Base-by-base conservation (phyloP, 345 rosid species). In the Combretum micranthum region DNA sequence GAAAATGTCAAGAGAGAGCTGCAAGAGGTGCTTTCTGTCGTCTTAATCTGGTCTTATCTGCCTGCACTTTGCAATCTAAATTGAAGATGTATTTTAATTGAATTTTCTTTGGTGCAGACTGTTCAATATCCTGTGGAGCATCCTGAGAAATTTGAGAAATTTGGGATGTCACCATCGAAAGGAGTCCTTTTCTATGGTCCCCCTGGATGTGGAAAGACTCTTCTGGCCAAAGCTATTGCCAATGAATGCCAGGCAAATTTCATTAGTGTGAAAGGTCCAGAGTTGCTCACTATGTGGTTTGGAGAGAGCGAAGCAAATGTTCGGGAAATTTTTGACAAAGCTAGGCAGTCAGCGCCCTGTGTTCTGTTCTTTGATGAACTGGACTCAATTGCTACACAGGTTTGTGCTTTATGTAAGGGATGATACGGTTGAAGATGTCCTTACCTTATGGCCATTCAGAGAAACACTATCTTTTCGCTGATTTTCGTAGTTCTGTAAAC, bases 61-160 rank as follows among this genome's bases (percentile, higher is more conserved):
- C 46, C 50, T 12, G 18, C 3, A 25, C 55, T 32, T n/a, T 42
- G 39, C 13, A 15, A 23, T 22, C 37, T 42, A 8, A 22, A 54
- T 20, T 55, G 14, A 47, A 63, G 43, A 44, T 46, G 4, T 25
- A 44, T 50, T 4, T 55, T 17, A 25, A 47, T 26, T 13, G 20
- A 20, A 20, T 22, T 20, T 23, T 52, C 56, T 56, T 51, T 18
- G 16, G 15, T 71, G 70, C 73, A 90, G 96, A 91, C 98, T 69
- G 98, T 91, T 69, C 98, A 91, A 69, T 91, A 91, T 67, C 98
- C 98, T 13, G 97, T 90, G 75, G 96, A 90, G 85, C 97, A 90
- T 68, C 97, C 97, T 26, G 96, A 90, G 83, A 90, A 90, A 64
- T 87, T 90, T 55, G 97, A 90, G 69, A 90, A 90, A 68, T 90